phyloP scores from a whole-genome alignment of 1,139 yeast species.

The Barnettozyma hawaiiensis region DNA sequence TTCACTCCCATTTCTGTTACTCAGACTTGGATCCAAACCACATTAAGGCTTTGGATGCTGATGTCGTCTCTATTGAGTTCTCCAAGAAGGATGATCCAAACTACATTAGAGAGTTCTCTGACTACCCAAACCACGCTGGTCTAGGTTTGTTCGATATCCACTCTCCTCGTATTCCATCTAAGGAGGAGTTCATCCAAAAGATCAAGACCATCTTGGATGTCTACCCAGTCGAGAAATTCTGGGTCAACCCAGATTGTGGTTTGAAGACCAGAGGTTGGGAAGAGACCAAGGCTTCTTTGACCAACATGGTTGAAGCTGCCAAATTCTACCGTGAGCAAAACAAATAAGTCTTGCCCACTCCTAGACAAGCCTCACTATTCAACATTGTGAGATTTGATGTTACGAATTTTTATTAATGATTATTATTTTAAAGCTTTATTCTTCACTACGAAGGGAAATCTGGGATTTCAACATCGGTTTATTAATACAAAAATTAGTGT shows the following conservation, averaged over 20 bases:
- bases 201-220: constrained; percentile 92
- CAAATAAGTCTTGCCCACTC: constrained; percentile 17
- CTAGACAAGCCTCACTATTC: constrained; percentile 17
- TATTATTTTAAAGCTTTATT: constrained; percentile 14
- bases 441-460: constrained; percentile 18
- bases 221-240: constrained; percentile 95
- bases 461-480: constrained; percentile 34
- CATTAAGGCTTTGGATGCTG: constrained; percentile 98
- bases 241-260: constrained; percentile 99
- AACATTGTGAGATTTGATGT: constrained; percentile 19
- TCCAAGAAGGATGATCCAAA: constrained; percentile 99
- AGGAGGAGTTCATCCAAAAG: constrained; percentile 91
- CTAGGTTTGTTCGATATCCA: constrained; percentile 98
- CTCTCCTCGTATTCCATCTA: constrained; percentile 99
- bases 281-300: constrained; percentile 80
- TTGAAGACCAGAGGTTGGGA: constrained; percentile 97
- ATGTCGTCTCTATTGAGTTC: constrained; percentile 98
- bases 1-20: constrained; percentile 99
- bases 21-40: constrained; percentile 99
- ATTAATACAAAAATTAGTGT: constrained; percentile 10
- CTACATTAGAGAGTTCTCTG: constrained; percentile 94
- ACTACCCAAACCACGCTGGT: constrained; percentile 99
- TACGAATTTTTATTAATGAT: constrained; percentile 10
- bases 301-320: constrained; percentile 99
- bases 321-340: constrained; percentile 80